Conservation (phyloP, 73 alveolate species). For the Urostyla sp. region DNA sequence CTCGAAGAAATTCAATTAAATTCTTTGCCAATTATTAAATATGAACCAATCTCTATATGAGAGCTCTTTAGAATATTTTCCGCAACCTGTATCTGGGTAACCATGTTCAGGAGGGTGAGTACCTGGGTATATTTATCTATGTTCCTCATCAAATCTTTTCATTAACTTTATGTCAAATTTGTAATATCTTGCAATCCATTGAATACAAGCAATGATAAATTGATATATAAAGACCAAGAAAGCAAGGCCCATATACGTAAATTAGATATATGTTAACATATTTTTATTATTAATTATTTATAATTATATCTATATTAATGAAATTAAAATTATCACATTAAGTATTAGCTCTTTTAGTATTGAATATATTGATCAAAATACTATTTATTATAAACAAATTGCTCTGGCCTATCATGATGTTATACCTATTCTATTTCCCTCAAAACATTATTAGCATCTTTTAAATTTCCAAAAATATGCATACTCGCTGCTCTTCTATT, state of each 20-base stretch:
- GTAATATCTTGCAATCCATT: background rate
- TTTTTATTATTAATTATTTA: too few species aligned
- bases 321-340: background rate
- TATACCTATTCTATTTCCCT: too few species aligned
- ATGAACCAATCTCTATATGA: constrained; percentile 45
- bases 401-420: too few species aligned
- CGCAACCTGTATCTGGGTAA: constrained; percentile 37
- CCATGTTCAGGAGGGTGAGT: constrained; percentile 16
- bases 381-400: too few species aligned
- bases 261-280: background rate
- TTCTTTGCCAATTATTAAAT: constrained; percentile 37
- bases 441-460: too few species aligned
- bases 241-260: background rate
- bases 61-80: constrained; percentile 11
- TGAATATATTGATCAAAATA: too few species aligned
- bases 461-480: too few species aligned
- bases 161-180: background rate
- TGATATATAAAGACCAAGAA: background rate
- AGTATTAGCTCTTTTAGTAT: too few species aligned
- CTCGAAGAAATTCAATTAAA: constrained; percentile 27
- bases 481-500: too few species aligned
- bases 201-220: background rate
- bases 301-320: too few species aligned
- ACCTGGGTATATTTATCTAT: constrained; percentile 17
- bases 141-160: constrained; percentile 21